phyloP scores from a whole-genome alignment of 2,329 filamentous ascomycete genomes.

The Teratosphaeriaceae sp. region DNA sequence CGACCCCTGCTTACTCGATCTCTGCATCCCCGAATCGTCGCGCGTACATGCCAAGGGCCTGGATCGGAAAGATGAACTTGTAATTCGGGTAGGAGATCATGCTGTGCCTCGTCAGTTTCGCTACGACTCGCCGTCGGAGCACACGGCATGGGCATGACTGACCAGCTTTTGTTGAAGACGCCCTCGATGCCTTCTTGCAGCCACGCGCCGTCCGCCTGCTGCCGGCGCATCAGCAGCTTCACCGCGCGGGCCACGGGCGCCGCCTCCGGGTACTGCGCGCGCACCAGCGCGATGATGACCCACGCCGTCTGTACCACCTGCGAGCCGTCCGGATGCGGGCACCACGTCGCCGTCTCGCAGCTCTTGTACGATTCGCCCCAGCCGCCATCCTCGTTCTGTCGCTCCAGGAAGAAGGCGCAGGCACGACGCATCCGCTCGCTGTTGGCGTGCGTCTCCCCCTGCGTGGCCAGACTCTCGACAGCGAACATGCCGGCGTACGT shows the following conservation, averaged over 20 bases:
- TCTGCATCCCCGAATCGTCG: conserved; percentile 42
- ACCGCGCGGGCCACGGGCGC: conserved; percentile 68
- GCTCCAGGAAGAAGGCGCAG: conserved; percentile 78
- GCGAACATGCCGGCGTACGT: conserved; percentile 98
- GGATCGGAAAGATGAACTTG: conserved; percentile 93
- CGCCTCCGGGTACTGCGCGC: conserved; percentile 72
- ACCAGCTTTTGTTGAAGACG: conserved; percentile 97
- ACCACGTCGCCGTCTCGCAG: conserved; percentile 70
- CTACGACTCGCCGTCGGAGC: neutral
- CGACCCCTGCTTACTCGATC: conserved; percentile 4
- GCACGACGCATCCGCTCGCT: conserved; percentile 64
- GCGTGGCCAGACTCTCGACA: conserved; percentile 72
- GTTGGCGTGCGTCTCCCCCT: conserved; percentile 74
- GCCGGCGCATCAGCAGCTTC: conserved; percentile 73
- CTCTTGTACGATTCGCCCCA: conserved; percentile 95
- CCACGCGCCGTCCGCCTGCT: conserved; percentile 90
- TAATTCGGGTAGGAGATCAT: conserved; percentile 99
- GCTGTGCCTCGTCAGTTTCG: conserved; percentile 37
- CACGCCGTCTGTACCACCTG: conserved; percentile 95
- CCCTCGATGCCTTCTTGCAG: conserved; percentile 92
- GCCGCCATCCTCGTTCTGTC: conserved; percentile 82
- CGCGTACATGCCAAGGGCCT: conserved; percentile 86
- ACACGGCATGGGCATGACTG: conserved; percentile 29
- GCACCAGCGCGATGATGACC: conserved; percentile 71
- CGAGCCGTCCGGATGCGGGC: conserved; percentile 64